Base-by-base conservation (phyloP, 2,329 filamentous ascomycete species). In the Aspergillus viridinutans region DNA sequence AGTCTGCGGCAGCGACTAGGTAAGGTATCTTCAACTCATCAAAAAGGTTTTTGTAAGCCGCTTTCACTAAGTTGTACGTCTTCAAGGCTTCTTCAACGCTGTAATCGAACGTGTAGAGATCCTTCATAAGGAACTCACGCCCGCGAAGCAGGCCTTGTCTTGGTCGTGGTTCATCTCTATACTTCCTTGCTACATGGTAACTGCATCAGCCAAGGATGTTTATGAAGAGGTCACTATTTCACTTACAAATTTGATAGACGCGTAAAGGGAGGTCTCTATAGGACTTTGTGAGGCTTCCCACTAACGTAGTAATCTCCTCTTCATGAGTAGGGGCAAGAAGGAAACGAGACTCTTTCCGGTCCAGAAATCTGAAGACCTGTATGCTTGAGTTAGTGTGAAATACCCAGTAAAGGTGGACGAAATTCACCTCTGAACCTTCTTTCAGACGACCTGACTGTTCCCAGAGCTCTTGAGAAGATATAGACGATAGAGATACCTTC, bases 61-160 rank as follows among this genome's bases (percentile, higher is more conserved):
- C 72, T 51, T 89, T 85, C 2, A 96, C 91, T 45, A 86, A 77
- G 6, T 84, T 75, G 65, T 99, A 99, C 0, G 93, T 96, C 51
- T 83, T 76, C n/a, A 92, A 78, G 1, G 93, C 93, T n/a, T 83
- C 77, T 26, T 83, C 76, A 0, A 80, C 71, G 3, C 82, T 87
- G 38, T 81, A 77, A 69, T 99, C 94, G 69, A 99, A 99, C 0
- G 92, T 97, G 72, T 99, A 99, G 1, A 99, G 82, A 72, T 99
- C 94, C 74, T 99, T 99, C 94, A 99, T 99, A 64, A 91, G 77
- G 67, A 99, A 99, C 69, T 99, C 94, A 59, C 92, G 86, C 0
- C 90, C 89, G 9, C 94, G 86, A 8, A 99, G 79, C 1, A 99
- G 80, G 12, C 94, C 94, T 65, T 96, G 90, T 32, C 94, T 85